Evolutionary conservation across 164 flowering plant species (phyloP).

Genomic region (Houttuynia cordata): DNA sequence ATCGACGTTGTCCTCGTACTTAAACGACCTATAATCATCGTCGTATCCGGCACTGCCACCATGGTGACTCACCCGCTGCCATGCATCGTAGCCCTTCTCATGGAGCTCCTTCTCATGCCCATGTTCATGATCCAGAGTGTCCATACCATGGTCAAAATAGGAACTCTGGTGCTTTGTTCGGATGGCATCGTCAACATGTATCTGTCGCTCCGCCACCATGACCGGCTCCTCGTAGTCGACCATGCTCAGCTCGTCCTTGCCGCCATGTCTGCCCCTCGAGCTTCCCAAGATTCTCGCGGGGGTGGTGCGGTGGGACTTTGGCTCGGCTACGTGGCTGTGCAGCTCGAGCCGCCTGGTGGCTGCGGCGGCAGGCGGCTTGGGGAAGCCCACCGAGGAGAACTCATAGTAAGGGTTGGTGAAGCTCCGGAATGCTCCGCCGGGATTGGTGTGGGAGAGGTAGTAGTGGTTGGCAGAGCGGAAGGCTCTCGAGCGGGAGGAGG

Average conservation of each 20-base stretch:
- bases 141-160: not conserved
- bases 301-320: constrained; percentile 4
- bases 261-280: not conserved
- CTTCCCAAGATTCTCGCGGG: constrained; percentile 7
- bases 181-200: not conserved
- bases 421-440: constrained; percentile 8
- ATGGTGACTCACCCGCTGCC: constrained; percentile 7
- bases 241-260: constrained; percentile 22
- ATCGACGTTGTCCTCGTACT: constrained; percentile 19
- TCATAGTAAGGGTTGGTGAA: constrained; percentile 22
- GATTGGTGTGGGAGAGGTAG: constrained; percentile 25
- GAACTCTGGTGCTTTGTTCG: constrained; percentile 3
- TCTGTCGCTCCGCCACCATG: constrained; percentile 13
- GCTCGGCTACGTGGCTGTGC: constrained; percentile 30
- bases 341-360: constrained; percentile 43
- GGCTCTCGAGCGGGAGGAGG: constrained; percentile 8
- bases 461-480: constrained; percentile 42
- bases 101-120: too few relatives aligned
- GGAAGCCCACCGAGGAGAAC: constrained; percentile 12
- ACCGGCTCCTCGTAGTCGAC: constrained; percentile 12
- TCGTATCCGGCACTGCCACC: constrained; percentile 4
- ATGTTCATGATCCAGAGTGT: constrained; percentile 1
- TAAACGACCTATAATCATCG: constrained; percentile 6
- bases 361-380: constrained; percentile 2
- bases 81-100: constrained; percentile 9